Evolutionary conservation across 768 basidiomycete species (phyloP).

Genomic region (Auriscalpium vulgare): DNA sequence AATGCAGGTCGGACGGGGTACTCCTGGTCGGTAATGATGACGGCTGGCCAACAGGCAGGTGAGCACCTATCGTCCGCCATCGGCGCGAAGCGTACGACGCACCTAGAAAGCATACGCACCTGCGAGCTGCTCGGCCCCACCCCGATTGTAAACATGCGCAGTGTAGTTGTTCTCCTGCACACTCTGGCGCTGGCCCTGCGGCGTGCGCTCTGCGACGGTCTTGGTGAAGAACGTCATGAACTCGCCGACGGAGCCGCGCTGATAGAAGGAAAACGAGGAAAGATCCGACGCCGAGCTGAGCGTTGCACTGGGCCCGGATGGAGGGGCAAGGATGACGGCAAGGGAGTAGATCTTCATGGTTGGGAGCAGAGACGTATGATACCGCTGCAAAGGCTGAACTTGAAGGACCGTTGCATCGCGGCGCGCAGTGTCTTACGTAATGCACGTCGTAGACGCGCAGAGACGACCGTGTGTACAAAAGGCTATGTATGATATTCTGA

Average conservation of each 20-base stretch:
- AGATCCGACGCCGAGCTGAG: slow-evolving; percentile 72
- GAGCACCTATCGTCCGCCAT: slow-evolving; percentile 1
- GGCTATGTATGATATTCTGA: neutral
- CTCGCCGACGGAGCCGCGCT: slow-evolving; percentile 78
- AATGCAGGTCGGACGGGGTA: slow-evolving; percentile 97
- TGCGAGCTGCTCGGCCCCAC: slow-evolving; percentile 77
- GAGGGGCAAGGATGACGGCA: slow-evolving; percentile 61
- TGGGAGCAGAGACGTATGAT: neutral
- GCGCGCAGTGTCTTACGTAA: no score
- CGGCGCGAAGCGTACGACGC: slow-evolving; percentile 1
- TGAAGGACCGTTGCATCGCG: no score
- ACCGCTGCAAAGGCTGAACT: no score
- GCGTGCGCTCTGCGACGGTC: slow-evolving; percentile 86
- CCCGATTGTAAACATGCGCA: slow-evolving; percentile 89
- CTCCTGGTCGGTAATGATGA: slow-evolving; percentile 91
- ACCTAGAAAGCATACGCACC: slow-evolving; percentile 38
- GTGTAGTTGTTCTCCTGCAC: slow-evolving; percentile 91
- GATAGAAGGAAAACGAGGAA: slow-evolving; percentile 90
- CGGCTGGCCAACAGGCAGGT: slow-evolving; percentile 37
- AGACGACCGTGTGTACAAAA: no score
- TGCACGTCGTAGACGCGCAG: no score
- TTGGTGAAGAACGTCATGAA: slow-evolving; percentile 92
- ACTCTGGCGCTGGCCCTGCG: slow-evolving; percentile 83
- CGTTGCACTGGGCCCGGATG: slow-evolving; percentile 51
- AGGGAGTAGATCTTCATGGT: slow-evolving; percentile 86